Conservation (phyloP, 164 flowering plant species). For the Piper betle region DNA sequence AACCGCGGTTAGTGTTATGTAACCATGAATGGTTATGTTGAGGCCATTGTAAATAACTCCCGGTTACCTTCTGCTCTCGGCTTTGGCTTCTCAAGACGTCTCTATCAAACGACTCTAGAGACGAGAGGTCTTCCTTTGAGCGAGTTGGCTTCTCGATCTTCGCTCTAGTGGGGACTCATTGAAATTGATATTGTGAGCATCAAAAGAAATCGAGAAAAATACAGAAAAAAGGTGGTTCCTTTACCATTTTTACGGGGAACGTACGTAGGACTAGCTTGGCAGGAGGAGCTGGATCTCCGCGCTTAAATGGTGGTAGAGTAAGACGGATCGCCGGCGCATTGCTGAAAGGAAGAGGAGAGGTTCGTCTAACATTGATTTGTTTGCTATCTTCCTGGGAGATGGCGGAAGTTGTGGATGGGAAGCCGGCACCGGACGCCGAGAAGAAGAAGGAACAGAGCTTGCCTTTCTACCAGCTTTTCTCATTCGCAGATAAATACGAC, state of each 20-base stretch:
- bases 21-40: too few relatives aligned
- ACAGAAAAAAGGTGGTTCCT: neutral
- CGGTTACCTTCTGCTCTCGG: too few relatives aligned
- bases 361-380: neutral
- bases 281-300: neutral
- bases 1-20: too few relatives aligned
- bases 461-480: constrained; percentile 71
- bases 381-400: constrained; percentile 9
- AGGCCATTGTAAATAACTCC: too few relatives aligned
- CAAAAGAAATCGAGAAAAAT: neutral
- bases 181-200: neutral
- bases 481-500: constrained; percentile 82
- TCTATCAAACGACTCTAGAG: too few relatives aligned
- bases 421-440: constrained; percentile 53
- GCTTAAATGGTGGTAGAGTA: constrained; percentile 7
- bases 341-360: neutral
- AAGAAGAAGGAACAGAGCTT: constrained; percentile 81
- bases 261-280: neutral
- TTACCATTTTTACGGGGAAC: neutral
- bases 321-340: neutral
- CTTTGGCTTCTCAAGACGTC: too few relatives aligned
- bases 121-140: too few relatives aligned
- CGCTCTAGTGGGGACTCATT: constrained; percentile 14
- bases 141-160: neutral
- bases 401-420: constrained; percentile 52